Evolutionary conservation across 2,329 filamentous ascomycete genomes (phyloP), one percentile per base, ranked within the genome.

Genomic region (Berkeleyomyces basicola): DNA sequence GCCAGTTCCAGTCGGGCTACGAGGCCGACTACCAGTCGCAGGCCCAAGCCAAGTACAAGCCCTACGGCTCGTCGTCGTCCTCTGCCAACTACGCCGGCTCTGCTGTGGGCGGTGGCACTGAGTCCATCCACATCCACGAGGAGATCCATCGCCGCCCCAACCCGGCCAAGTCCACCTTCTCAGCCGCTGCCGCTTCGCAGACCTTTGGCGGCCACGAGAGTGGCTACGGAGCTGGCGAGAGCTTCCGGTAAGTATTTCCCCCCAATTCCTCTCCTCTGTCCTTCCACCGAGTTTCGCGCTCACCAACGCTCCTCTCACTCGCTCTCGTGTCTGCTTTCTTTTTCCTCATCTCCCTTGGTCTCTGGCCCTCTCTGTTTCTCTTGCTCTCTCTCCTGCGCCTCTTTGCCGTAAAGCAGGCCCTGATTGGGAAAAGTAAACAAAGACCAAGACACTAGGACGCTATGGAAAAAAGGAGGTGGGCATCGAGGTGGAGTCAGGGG

Each of bases 381-480:
- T 59, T 64, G 64, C 67, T 73, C 71, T 69, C 70, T 72, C 69
- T 67, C 69, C 23, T 63, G 58, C 44, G 58, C 58, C 58, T 44
- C 33, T 47, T 46, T 36, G 55, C 39, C 43, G 31, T 42, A 60
- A 40, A 39, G 39, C 10, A 39, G 60, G 60, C 46, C 49, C 37
- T 61, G 40, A 11, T 37, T 44, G 43, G 43, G 44, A 49, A 39
- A 37, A 60, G 58, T 47, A 60, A 60, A 60, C 58, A 60, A 60
- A 46, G 58, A 60, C 58, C 58, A 43, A 44, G 58, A 60, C 58
- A 55, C 51, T 36, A 55, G 51, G 33, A 39, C 51, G 36, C 36
- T 33, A 33, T 7, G 9, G 47, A 53, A 51, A 62, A 62, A 62
- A 59, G 37, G 53, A 47, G 49, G 51, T 55, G 51, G 51, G 51